Evolutionary conservation across 805 yeast genomes (phyloP), one percentile per base, ranked within the genome.

Genomic region (Brettanomyces sp.): DNA sequence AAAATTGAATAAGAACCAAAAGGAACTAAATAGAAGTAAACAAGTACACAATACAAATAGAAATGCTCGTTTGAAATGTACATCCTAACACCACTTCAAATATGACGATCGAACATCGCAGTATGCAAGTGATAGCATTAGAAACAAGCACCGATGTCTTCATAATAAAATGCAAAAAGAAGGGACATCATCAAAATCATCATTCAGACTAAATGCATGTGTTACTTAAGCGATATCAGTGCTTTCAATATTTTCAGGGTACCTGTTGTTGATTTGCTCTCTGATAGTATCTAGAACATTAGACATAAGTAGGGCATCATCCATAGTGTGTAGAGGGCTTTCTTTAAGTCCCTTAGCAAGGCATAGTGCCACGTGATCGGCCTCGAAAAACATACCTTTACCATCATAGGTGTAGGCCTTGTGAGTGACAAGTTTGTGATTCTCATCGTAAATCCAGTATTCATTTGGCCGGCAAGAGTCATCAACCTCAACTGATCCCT

Each of bases 381-480:
- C 81, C 58, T 78, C 82, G 56, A 70, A 71, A 50, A 70, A 71
- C 59, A 76, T 70, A 0, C 80, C 82, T 42, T 63, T 57, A 42
- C 64, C 57, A 23, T 63, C 57, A 43, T 65, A 67, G 24, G 62
- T 55, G 46, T 57, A 60, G 24, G 56, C 65, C 22, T 63, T 52
- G 1, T 56, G 49, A 28, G 52, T 51, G 4, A 56, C 47, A 25
- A 42, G 23, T 9, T 47, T 22, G 2, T 49, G 53, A 36, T 65
- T 64, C 12, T 52, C 52, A 55, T 63, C 60, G 30, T 56, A 60
- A 40, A 69, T 60, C 41, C 57, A 59, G 49, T 59, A 63, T 43
- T 33, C 32, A 2, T 51, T 50, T 4, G 65, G 62, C 23, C 46
- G 42, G 30, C 53, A 45, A 18, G 52, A 23, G 9, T 45, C 23